A percentile compares a stretch with the other conserved stretches of the same genome.
Evolutionary conservation across 1,139 yeast species (phyloP).

Genomic region (Trichomonascaceae sp.): DNA sequence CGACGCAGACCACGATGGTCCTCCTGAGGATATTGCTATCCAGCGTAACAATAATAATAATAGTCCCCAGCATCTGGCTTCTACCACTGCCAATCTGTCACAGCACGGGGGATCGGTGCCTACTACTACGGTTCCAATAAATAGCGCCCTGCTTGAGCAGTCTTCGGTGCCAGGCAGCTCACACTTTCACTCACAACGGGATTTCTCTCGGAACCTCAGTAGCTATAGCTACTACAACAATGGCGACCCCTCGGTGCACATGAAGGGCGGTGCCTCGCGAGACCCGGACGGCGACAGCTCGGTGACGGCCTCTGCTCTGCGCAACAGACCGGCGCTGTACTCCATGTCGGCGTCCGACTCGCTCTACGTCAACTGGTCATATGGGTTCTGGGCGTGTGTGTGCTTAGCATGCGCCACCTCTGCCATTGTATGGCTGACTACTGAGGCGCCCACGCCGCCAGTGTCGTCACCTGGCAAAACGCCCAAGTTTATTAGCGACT

Average conservation of each 20-base stretch:
- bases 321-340: not conserved
- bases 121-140: not conserved
- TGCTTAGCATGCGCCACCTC: constrained; percentile 25
- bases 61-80: not conserved
- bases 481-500: constrained; percentile 25
- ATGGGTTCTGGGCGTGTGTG: constrained; percentile 18
- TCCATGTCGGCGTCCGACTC: not conserved
- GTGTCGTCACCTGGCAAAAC: constrained; percentile 7
- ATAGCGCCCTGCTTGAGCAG: not conserved
- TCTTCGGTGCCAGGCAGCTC: too few species aligned
- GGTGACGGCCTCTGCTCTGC: not conserved
- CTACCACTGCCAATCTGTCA: too few species aligned
- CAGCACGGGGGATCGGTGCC: too few species aligned
- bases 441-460: constrained; percentile 15
- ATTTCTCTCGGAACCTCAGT: too few species aligned
- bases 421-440: constrained; percentile 22
- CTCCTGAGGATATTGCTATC: constrained; percentile 13
- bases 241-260: not conserved
- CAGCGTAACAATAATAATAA: constrained; percentile 5
- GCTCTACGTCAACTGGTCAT: constrained; percentile 19
- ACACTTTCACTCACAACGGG: too few species aligned
- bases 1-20: constrained; percentile 13
- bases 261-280: not conserved
- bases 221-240: too few species aligned
- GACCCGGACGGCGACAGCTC: not conserved